phyloP scores from a whole-genome alignment of 805 yeast genomes.

The Suhomyces canberraensis region DNA sequence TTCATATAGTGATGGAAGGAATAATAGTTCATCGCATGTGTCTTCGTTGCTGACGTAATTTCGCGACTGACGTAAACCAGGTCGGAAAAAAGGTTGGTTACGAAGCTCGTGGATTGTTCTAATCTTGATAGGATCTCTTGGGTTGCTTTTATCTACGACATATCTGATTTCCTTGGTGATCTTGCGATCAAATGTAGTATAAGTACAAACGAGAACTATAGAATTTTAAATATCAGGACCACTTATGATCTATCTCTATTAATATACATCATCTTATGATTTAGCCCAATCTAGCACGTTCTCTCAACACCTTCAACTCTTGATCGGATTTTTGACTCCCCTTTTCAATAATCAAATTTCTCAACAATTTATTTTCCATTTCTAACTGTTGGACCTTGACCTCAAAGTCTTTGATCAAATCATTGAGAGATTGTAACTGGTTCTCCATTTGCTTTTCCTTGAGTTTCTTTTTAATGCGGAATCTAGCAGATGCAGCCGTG shows the following conservation, averaged over 20 bases:
- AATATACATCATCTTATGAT: no score
- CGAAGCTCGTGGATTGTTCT: no score
- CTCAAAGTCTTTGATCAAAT: slow-evolving; percentile 44
- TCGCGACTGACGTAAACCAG: no score
- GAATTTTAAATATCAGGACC: not conserved
- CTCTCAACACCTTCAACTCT: slow-evolving; percentile 34
- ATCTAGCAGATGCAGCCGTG: slow-evolving; percentile 65
- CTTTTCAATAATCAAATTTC: slow-evolving; percentile 51
- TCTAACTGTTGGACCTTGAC: slow-evolving; percentile 50
- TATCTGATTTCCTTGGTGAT: no score
- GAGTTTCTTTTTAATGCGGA: slow-evolving; percentile 58
- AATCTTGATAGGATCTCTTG: no score
- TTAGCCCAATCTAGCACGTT: slow-evolving; percentile 20
- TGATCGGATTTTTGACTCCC: slow-evolving; percentile 41
- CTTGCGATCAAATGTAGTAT: not conserved
- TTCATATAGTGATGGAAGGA: no score
- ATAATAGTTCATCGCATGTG: no score
- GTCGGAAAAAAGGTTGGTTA: no score
- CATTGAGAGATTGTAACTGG: slow-evolving; percentile 41
- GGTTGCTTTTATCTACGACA: no score
- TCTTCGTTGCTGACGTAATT: no score
- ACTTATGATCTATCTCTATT: no score
- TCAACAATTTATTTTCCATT: slow-evolving; percentile 59
- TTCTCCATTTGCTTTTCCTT: slow-evolving; percentile 59
- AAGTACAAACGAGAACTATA: not conserved